A percentile compares a stretch with the other conserved stretches of the same genome.
phyloP scores from a whole-genome alignment of 2,329 filamentous ascomycete species.

The Phaeosphaeriaceae sp. region DNA sequence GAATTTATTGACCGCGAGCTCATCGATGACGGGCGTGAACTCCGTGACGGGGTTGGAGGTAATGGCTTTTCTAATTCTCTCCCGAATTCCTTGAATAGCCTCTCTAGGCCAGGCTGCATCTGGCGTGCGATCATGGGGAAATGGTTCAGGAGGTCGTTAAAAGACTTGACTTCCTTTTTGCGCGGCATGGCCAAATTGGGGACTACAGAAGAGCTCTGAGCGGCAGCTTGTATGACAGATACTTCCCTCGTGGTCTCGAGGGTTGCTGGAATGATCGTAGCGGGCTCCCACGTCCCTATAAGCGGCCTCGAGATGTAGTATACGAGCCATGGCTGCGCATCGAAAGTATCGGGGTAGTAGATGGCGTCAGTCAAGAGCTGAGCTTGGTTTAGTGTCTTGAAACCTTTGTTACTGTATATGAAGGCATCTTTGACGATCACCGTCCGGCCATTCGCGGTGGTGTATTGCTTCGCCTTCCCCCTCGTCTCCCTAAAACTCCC shows the following conservation, averaged over 20 bases:
- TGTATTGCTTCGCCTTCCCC: constrained; percentile 92
- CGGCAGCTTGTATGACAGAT: constrained; percentile 5
- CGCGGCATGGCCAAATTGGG: constrained; percentile 57
- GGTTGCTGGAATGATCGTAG: constrained; percentile 70
- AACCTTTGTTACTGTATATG: constrained; percentile 97
- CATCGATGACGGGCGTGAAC: constrained; percentile 38
- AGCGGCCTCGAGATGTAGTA: constrained; percentile 94
- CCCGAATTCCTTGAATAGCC: constrained; percentile 87
- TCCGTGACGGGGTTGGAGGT: constrained; percentile 69
- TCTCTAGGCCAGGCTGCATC: constrained; percentile 91
- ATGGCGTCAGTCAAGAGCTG: constrained; percentile 83
- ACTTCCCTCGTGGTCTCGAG: constrained; percentile 28
- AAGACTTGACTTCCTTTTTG: constrained; percentile 91
- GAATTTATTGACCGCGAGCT: constrained; percentile 24
- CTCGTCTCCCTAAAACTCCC: constrained; percentile 76
- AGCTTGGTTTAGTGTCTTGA: constrained; percentile 88
- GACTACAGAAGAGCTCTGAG: constrained; percentile 27
- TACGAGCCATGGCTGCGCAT: constrained; percentile 91
- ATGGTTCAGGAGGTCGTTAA: constrained; percentile 85
- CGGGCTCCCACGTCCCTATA: constrained; percentile 80
- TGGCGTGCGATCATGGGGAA: constrained; percentile 96
- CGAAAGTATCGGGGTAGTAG: constrained; percentile 88
- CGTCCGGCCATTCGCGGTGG: constrained; percentile 88
- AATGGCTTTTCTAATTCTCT: constrained; percentile 84
- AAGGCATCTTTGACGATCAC: constrained; percentile 93